Evolutionary conservation across 1,284 basidiomycete species (phyloP), one percentile per base, ranked within the genome.

Genomic region (Rhodotorula sp.): DNA sequence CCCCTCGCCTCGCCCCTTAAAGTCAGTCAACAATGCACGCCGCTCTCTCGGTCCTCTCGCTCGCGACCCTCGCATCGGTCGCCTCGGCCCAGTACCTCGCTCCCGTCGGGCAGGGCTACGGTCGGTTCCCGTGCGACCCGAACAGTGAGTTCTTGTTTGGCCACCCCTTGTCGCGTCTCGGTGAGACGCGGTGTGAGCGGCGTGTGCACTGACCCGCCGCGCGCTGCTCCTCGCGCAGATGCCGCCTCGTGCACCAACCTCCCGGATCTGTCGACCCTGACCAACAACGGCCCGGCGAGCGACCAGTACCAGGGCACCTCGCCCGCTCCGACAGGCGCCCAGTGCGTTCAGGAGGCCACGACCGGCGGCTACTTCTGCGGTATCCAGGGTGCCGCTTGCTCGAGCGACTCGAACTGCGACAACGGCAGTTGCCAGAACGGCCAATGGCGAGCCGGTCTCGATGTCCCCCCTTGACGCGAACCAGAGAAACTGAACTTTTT

Each of bases 281-380:
- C 60, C 37, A 10, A 51, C 30, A 44, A 65, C 24, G 37, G 51
- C 22, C 33, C 15, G 29, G 18, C 29, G 24, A 17, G 17, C 54
- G 51, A 29, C 58, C 54, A 18, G 22, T 20, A 6, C 60, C 70
- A 71, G 64, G 63, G 60, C 59, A 63, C 65, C 46, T 30, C 53
- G 12, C 26, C 37, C 18, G 33, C 30, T 46, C 70, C 70, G 30
- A 33, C 30, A 51, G 14, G 46, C 67, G 17, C 67, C 20, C 22
- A 7, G 5, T 72, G 70, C 53, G n/a, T 22, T 10, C 7, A 15
- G 18, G 66, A 69, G 44, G 4, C 26, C 20, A 33, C 20, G 8
- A 33, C 59, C 22, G 72, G 69, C 12, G 51, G 26, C 53, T 71
- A 69, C 67, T 68, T 61, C 61, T 73, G 72, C 60, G 72, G 71